Evolutionary conservation across 345 rosid species (phyloP), one percentile per base, ranked within the genome.

Genomic region (Salix arbutifolia): DNA sequence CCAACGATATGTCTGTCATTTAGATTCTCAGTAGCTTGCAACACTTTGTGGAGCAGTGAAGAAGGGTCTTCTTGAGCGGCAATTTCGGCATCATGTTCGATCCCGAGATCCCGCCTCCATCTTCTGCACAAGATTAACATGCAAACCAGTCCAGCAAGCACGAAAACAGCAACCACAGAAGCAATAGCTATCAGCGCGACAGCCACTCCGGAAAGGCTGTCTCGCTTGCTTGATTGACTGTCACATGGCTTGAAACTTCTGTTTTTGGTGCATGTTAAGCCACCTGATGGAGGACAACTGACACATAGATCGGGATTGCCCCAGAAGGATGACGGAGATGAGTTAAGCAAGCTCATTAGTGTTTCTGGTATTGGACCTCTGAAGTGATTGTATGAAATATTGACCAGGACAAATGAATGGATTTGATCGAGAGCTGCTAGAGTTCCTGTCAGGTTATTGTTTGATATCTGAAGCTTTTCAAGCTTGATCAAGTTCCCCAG

Each of bases 21-120:
- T 14, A 93, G 90, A 72, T 93, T 91, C 71, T 87, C 95, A 0
- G 95, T 90, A 38, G 93, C 98, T 78, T 83, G 84, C 74, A 89
- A 86, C 75, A 88, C 90, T 82, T 89, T 72, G 65, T 71, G 81
- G 19, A 90, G 87, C 25, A 90, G 85, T 31, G 87, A 74, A 66
- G 92, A 77, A 5, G 86, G 78, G 0, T 91, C 91, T 71, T 81
- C 90, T 73, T 83, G 86, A 11, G 78, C 79, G 65, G 81, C 60
- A 40, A 85, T 83, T 79, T 85, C 86, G 26, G 56, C 65, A 72
- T 84, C 90, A 67, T 65, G 33, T 33, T 66, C 13, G 17, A 66
- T 84, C 81, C 85, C 86, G 26, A 67, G 65, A 70, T 83, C 89
- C 72, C 68, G 77, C 74, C 84, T 83, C 12, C 66, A 53, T 70